These are phyloP conservation scores for Phaeodactylum tricornutum DNA, from an alignment of 108 stramenopile genomes.

Conservation along the genomic window DNA sequence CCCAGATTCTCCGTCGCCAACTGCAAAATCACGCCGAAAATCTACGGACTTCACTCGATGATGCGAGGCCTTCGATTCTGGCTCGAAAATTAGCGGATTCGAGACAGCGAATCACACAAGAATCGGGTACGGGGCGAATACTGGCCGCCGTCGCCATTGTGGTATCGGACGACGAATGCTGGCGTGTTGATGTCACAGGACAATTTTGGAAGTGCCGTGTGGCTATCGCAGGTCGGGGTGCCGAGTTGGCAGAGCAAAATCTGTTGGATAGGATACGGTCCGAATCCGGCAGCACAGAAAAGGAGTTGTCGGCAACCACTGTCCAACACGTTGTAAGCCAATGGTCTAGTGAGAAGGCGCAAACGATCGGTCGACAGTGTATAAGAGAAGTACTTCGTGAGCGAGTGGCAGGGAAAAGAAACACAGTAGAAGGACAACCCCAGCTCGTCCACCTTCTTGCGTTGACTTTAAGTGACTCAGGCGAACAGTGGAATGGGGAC, in stretches of 20 bases:
- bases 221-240: constrained; percentile 38
- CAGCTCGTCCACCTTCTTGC: too few relatives aligned
- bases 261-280: too few relatives aligned
- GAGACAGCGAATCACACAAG: constrained; percentile 59
- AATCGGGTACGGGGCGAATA: constrained; percentile 21
- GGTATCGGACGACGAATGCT: constrained; percentile 36
- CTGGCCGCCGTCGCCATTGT: constrained; percentile 29
- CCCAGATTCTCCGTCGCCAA: constrained; percentile 26
- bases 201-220: constrained; percentile 73
- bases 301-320: too few relatives aligned
- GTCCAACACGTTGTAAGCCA: too few relatives aligned
- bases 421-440: too few relatives aligned
- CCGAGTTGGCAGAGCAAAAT: not conserved
- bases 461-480: too few relatives aligned
- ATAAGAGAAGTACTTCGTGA: too few relatives aligned
- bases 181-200: constrained; percentile 73
- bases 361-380: too few relatives aligned
- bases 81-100: constrained; percentile 53
- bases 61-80: constrained; percentile 19
- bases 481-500: too few relatives aligned
- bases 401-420: too few relatives aligned
- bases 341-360: too few relatives aligned
- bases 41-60: not conserved
- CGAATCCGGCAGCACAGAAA: too few relatives aligned
- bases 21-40: constrained; percentile 7